A percentile compares a stretch with the other conserved stretches of the same genome.
These are phyloP conservation scores for Kentomonas sorsogonicus DNA, from an alignment of 208 protist genomes.

Conservation along the genomic window DNA sequence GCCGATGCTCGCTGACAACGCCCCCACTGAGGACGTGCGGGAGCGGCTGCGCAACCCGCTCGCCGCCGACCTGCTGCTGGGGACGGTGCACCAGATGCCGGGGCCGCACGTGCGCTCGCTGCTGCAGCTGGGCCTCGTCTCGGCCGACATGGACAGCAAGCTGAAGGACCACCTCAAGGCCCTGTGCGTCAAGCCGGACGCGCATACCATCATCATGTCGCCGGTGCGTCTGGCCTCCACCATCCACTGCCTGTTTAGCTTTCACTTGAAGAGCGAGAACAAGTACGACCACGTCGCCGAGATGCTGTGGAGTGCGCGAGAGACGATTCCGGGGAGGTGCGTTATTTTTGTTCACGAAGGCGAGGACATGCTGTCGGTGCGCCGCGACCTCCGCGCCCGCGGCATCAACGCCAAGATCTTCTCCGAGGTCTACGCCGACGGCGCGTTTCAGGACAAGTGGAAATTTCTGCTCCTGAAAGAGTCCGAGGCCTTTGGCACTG, in stretches of 20 bases:
- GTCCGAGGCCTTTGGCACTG: conserved; percentile 65
- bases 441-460: conserved; percentile 47
- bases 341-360: conserved; percentile 58
- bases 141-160: conserved; percentile 51
- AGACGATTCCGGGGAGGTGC: conserved; percentile 63
- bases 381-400: conserved; percentile 41
- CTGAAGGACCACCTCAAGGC: conserved; percentile 72
- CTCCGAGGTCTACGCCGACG: conserved; percentile 61
- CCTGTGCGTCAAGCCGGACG: conserved; percentile 68
- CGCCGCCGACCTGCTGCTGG: conserved; percentile 69
- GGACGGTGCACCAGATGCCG: conserved; percentile 77
- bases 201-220: conserved; percentile 67
- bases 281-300: conserved; percentile 35
- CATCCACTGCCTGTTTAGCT: conserved; percentile 80
- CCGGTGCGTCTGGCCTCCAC: conserved; percentile 63
- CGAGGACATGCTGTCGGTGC: conserved; percentile 49
- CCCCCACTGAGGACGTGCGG: conserved; percentile 31
- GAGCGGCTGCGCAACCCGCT: conserved; percentile 72
- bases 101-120: conserved; percentile 80
- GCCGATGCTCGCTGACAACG: conserved; percentile 43
- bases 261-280: conserved; percentile 38
- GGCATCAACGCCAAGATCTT: conserved; percentile 78
- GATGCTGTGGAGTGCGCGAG: conserved; percentile 59
- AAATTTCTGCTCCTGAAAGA: conserved; percentile 74
- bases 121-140: conserved; percentile 75